Percentiles rank a stretch among this genome's conserved stretches.
Evolutionary conservation across 768 basidiomycete genomes (phyloP).

Genomic region (Termitomyces sp.): DNA sequence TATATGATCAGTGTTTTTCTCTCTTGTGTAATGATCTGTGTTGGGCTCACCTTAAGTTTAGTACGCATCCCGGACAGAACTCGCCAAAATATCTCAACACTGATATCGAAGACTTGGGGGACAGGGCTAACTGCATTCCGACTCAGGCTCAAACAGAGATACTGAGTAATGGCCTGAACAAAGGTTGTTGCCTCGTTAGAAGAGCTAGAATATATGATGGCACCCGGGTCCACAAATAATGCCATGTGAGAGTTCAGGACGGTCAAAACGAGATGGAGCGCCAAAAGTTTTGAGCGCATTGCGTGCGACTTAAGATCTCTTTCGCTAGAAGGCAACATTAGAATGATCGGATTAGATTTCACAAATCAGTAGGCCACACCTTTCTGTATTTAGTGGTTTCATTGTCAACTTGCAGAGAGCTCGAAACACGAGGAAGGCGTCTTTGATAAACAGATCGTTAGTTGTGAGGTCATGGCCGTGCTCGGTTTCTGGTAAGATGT

Average conservation of each 20-base stretch:
- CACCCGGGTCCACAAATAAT: conserved; percentile 81
- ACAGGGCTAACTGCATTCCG: conserved; percentile 95
- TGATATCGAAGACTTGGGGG: conserved; percentile 95
- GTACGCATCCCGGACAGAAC: conserved; percentile 92
- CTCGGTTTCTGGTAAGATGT: conserved; percentile 29
- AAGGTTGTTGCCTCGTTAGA: conserved; percentile 87
- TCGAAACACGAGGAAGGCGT: conserved; percentile 96
- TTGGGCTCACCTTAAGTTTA: conserved; percentile 80
- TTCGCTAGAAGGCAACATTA: conserved; percentile 49
- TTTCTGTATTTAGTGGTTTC: conserved; percentile 94
- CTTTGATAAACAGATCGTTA: conserved; percentile 93
- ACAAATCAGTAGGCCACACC: conserved; percentile 43
- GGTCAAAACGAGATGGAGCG: conserved; percentile 89
- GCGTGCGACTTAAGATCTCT: conserved; percentile 95
- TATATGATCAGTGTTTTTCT: neutral
- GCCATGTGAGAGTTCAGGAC: conserved; percentile 90
- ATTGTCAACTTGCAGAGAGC: conserved; percentile 97
- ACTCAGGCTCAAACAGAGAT: conserved; percentile 88
- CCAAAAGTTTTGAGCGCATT: conserved; percentile 94
- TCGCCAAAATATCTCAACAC: conserved; percentile 98
- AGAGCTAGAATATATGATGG: conserved; percentile 91
- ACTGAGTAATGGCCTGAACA: conserved; percentile 92
- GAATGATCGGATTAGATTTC: neutral
- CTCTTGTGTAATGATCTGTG: neutral
- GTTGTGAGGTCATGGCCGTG: conserved; percentile 51